Evolutionary conservation across 2,329 filamentous ascomycete genomes (phyloP), one percentile per base, ranked within the genome.

Genomic region (Sphaerulina vaccinii): DNA sequence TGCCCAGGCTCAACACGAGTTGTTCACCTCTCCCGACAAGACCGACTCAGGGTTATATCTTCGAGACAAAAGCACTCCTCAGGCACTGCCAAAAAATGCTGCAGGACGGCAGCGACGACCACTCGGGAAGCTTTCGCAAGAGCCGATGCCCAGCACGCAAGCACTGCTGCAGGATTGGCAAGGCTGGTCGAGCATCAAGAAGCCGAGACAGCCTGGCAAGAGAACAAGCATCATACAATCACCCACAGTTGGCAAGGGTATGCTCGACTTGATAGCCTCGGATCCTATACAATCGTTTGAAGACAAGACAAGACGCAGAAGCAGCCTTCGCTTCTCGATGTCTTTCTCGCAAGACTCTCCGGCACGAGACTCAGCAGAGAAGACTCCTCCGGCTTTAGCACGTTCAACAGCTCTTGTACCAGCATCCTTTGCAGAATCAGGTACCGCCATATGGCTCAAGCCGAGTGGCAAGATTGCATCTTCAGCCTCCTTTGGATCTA

Each of bases 181-280:
- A 65, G 71, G 39, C 61, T 74, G 36, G 72, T 74, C 62, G 53
- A 72, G 71, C 9, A 62, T 70, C 27, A 76, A 75, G 62, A 75
- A 74, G 49, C 60, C 58, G 4, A 37, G 48, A 39, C 21, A 41
- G 21, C 48, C 49, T 15, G 48, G 42, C 3, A 54, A 55, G 19
- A 40, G 40, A 13, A n/a, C 47, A 10, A 57, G 49, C 22, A 36
- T 44, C 15, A 7, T 36, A 21, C 51, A 51, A 11, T 61, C 58
- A 7, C 58, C 60, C 15, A 56, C 42, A n/a, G 18, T 52, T 9
- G 35, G 32, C 23, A 60, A 55, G 24, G 29, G 46, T 13, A 38
- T 22, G n/a, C 22, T 15, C 2, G 21, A 18, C 13, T 23, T 33
- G 23, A 52, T 51, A 36, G 43, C 16, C 10, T 42, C 52, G 13